These are phyloP conservation scores for Aspergillus nanangensis DNA, from an alignment of 495 filamentous ascomycete genomes.

Conservation along the genomic window DNA sequence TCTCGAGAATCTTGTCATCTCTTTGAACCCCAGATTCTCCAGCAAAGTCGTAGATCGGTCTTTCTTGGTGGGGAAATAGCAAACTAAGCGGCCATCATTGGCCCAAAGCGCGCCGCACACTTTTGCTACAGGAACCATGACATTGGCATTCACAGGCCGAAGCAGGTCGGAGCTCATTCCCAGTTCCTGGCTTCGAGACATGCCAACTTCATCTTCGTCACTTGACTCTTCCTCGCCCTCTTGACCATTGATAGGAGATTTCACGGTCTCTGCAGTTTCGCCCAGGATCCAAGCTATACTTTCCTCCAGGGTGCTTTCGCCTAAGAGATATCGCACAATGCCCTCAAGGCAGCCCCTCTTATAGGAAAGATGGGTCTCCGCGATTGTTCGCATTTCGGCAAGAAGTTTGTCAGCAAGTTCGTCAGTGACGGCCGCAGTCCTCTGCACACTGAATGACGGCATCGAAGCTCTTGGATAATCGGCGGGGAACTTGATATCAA, in stretches of 20 bases:
- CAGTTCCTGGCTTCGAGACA: slow-evolving; percentile 47
- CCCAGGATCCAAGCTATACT: slow-evolving; percentile 64
- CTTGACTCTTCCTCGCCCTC: slow-evolving; percentile 70
- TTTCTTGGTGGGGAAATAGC: slow-evolving; percentile 82
- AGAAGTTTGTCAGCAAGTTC: slow-evolving; percentile 59
- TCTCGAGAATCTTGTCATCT: slow-evolving; percentile 54
- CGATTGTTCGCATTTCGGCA: slow-evolving; percentile 65
- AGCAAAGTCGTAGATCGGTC: slow-evolving; percentile 64
- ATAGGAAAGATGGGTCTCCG: slow-evolving; percentile 60
- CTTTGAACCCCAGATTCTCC: slow-evolving; percentile 55
- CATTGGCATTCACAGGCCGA: slow-evolving; percentile 60
- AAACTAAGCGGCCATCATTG: slow-evolving; percentile 71
- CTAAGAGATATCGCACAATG: slow-evolving; percentile 75
- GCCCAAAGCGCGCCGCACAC: slow-evolving; percentile 75
- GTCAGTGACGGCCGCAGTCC: slow-evolving; percentile 71
- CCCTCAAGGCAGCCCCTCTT: slow-evolving; percentile 79
- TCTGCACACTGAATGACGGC: slow-evolving; percentile 68
- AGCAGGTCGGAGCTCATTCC: slow-evolving; percentile 51
- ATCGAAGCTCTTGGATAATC: slow-evolving; percentile 67
- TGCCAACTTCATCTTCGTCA: slow-evolving; percentile 76
- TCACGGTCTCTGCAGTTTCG: slow-evolving; percentile 41
- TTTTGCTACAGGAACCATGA: slow-evolving; percentile 71
- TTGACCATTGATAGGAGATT: slow-evolving; percentile 49
- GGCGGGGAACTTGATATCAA: slow-evolving; percentile 72
- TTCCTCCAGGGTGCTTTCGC: slow-evolving; percentile 72